Evolutionary conservation across 495 filamentous ascomycete genomes (phyloP).

Genomic region (Chaetomium tenue): DNA sequence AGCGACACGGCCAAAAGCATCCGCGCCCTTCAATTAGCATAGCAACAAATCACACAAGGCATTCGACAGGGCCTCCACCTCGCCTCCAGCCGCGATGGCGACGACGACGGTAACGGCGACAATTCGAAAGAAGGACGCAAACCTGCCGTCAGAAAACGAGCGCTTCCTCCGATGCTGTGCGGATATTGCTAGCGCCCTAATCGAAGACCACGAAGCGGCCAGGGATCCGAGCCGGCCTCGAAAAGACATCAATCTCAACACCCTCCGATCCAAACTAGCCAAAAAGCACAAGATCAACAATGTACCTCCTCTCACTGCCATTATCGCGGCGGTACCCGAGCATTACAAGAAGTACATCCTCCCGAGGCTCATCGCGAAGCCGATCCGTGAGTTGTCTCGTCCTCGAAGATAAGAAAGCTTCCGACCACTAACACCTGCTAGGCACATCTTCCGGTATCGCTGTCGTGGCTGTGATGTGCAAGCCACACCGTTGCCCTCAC

Average conservation of each 20-base stretch:
- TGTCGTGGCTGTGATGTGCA: conserved; percentile 99
- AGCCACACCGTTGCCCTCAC: conserved; percentile 95
- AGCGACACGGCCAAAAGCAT: not conserved
- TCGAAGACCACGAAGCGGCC: conserved; percentile 83
- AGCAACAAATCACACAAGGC: not conserved
- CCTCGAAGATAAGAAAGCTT: not conserved
- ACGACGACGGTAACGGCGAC: conserved; percentile 45
- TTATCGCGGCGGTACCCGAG: conserved; percentile 95
- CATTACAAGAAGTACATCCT: conserved; percentile 99
- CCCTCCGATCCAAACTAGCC: conserved; percentile 77
- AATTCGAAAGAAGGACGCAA: conserved; percentile 59
- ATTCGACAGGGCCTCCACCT: not conserved
- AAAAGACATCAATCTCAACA: conserved; percentile 91
- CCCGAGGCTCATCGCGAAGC: conserved; percentile 92
- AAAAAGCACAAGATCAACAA: conserved; percentile 85
- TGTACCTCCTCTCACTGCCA: conserved; percentile 89
- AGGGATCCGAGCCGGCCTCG: conserved; percentile 66
- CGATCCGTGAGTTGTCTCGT: conserved; percentile 64
- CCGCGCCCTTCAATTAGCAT: too few species aligned
- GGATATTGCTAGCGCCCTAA: conserved; percentile 87
- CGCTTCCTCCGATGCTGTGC: conserved; percentile 90
- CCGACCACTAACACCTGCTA: conserved; percentile 23
- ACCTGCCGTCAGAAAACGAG: conserved; percentile 86
- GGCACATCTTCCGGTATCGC: conserved; percentile 94
- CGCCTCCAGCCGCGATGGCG: conserved; percentile 36